These are phyloP conservation scores for Starmerella vitae DNA, from an alignment of 805 yeast species.

Conservation along the genomic window DNA sequence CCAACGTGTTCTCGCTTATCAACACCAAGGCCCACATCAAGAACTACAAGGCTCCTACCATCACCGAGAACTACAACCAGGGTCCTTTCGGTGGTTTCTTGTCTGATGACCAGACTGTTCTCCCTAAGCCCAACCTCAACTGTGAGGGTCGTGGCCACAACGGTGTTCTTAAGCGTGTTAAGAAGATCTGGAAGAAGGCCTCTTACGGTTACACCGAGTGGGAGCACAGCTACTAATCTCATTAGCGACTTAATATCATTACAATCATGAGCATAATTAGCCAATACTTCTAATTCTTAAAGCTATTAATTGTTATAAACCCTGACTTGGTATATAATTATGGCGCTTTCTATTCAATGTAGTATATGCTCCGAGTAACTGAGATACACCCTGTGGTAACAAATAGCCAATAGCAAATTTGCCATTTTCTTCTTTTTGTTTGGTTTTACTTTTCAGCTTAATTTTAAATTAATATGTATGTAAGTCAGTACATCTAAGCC, in stretches of 20 bases:
- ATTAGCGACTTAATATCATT: slow-evolving; percentile 1
- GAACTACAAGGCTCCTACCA: slow-evolving; percentile 16
- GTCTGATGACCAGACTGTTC: slow-evolving; percentile 14
- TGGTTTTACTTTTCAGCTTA: no score
- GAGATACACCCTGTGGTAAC: no score
- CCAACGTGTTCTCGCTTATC: slow-evolving; percentile 36
- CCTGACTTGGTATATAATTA: not conserved
- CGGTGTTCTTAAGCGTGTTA: slow-evolving; percentile 19
- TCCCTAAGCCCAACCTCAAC: slow-evolving; percentile 25
- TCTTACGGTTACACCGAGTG: slow-evolving; percentile 22
- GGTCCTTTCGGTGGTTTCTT: slow-evolving; percentile 20
- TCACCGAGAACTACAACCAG: slow-evolving; percentile 20
- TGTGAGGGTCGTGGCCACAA: slow-evolving; percentile 25
- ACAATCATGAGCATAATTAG: not conserved
- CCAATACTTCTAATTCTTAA: not conserved
- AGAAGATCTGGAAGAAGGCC: slow-evolving; percentile 24
- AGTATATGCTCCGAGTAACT: no score
- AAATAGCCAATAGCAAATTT: no score
- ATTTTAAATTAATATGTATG: slow-evolving; percentile 10
- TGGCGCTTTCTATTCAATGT: not conserved
- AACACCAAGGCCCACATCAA: slow-evolving; percentile 26
- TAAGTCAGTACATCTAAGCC: slow-evolving; percentile 18
- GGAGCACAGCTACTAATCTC: slow-evolving; percentile 19
- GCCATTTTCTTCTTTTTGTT: no score
- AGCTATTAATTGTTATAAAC: not conserved